These are phyloP conservation scores for Leccinum incarnatum DNA, from an alignment of 768 basidiomycete species.

Conservation along the genomic window DNA sequence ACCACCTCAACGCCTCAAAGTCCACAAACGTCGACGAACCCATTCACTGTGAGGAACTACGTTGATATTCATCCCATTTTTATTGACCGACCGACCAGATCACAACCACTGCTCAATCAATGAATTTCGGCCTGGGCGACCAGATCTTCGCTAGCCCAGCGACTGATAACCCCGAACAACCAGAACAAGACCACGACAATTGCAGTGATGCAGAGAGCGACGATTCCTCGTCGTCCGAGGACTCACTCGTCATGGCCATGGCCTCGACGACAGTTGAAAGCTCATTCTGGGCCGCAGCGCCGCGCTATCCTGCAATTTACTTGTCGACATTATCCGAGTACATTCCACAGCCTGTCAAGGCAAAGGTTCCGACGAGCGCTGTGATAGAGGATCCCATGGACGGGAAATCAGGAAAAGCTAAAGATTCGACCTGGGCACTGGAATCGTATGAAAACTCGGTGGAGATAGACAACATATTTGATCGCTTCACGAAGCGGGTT, in stretches of 20 bases:
- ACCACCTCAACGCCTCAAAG: slow-evolving; percentile 31
- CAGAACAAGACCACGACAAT: slow-evolving; percentile 18
- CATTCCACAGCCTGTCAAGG: slow-evolving; percentile 54
- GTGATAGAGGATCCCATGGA: slow-evolving; percentile 41
- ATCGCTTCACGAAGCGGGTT: slow-evolving; percentile 75
- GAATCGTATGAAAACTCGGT: slow-evolving; percentile 83
- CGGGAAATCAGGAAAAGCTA: slow-evolving; percentile 45
- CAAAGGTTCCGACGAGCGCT: slow-evolving; percentile 40
- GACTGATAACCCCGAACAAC: slow-evolving; percentile 16
- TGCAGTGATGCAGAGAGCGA: slow-evolving; percentile 37
- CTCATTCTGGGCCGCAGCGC: slow-evolving; percentile 66
- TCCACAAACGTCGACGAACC: slow-evolving; percentile 46
- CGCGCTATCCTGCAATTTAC: slow-evolving; percentile 66
- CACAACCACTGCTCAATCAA: slow-evolving; percentile 29
- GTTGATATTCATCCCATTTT: neutral
- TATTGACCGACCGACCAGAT: slow-evolving; percentile 16
- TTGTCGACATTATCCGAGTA: slow-evolving; percentile 66
- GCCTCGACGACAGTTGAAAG: slow-evolving; percentile 51
- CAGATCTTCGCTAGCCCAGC: slow-evolving; percentile 57
- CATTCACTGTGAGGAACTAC: slow-evolving; percentile 59
- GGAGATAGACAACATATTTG: slow-evolving; percentile 81
- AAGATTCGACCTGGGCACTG: slow-evolving; percentile 55
- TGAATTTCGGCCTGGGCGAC: slow-evolving; percentile 56
- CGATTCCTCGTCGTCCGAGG: slow-evolving; percentile 38
- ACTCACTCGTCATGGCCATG: slow-evolving; percentile 56